These are phyloP conservation scores for Phanerochaete sordida DNA, from an alignment of 768 basidiomycete species.

Conservation along the genomic window DNA sequence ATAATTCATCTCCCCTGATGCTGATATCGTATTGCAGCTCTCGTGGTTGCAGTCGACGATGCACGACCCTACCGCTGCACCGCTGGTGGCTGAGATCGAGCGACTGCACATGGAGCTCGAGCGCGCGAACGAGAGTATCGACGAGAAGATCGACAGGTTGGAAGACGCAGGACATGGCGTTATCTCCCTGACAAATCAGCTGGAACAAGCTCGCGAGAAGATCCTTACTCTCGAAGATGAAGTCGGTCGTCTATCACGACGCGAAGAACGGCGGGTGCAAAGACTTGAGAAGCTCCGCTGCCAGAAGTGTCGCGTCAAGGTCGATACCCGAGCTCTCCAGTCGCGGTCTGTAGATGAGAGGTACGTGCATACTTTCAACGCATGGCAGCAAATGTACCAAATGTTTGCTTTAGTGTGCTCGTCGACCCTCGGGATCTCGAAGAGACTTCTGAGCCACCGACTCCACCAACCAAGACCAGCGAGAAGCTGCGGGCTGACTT, in stretches of 20 bases:
- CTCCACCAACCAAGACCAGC: constrained; percentile 63
- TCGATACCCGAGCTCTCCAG: constrained; percentile 46
- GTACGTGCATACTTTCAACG: constrained; percentile 30
- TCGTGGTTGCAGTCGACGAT: constrained; percentile 70
- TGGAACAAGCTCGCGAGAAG: constrained; percentile 65
- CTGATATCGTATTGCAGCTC: constrained; percentile 40
- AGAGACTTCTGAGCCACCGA: constrained; percentile 57
- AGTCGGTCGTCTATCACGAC: constrained; percentile 56
- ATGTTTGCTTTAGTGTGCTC: constrained; percentile 37
- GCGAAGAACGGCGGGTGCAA: constrained; percentile 64
- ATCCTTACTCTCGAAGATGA: constrained; percentile 64
- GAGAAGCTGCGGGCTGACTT: constrained; percentile 62
- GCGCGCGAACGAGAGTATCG: constrained; percentile 78
- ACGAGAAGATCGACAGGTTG: constrained; percentile 83
- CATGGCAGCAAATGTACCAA: neutral
- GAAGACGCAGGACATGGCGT: constrained; percentile 77
- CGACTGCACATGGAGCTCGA: constrained; percentile 75
- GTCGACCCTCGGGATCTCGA: constrained; percentile 45
- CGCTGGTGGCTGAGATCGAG: constrained; percentile 67
- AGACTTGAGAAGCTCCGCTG: constrained; percentile 63
- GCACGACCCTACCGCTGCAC: constrained; percentile 52
- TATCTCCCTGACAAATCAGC: constrained; percentile 63
- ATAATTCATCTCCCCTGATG: neutral
- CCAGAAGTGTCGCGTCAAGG: constrained; percentile 62
- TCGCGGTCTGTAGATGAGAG: constrained; percentile 56